Base-by-base conservation (phyloP, 73 alveolate genomes). In the Halteria grandinella region DNA sequence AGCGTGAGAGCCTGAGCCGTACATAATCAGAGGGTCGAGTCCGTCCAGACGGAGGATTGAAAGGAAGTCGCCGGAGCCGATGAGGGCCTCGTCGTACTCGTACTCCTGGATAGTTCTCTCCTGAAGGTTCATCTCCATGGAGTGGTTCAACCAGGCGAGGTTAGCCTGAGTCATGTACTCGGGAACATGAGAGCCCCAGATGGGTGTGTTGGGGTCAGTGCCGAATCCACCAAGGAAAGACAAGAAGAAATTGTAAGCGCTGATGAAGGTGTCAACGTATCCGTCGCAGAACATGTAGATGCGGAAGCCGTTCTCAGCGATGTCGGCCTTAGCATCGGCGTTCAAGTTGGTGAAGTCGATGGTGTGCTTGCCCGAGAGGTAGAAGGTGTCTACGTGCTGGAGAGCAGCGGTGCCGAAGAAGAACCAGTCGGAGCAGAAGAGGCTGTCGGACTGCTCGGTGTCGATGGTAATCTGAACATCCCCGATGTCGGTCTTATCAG, bases 1-100 rank as follows among this genome's bases (percentile, higher is more conserved):
- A 31, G 81, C 69, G 40, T 88, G 91, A 28, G 95, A 55, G 0
- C 99, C 99, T 8, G 98, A 70, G 27, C 99, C 99, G 84, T 91
- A 85, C 97, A 90, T 91, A 24, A 95, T 95, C 63, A 95, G 83
- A 37, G 90, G 92, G 74, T 95, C 99, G 24, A 95, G 87, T 12
- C 98, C 97, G 64, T 95, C 99, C 57, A 93, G 74, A 63, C 99
- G 74, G 31, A 88, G 55, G 43, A 95, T 92, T 33, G 95, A 95
- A 28, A 95, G 52, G 85, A 89, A 91, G 69, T 93, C 98, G 63
- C 99, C 98, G 20, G 94, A 63, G 53, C 85, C 87, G 27, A 95
- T 89, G 12, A 69, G 83, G 33, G 49, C 39, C 55, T 93, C 96
- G 36, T 86, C 91, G 37, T 88, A 44, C 62, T 83, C 90, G 18